Evolutionary conservation across 352 stramenopile genomes (phyloP).

Genomic region (Elongisporangium prolatum): DNA sequence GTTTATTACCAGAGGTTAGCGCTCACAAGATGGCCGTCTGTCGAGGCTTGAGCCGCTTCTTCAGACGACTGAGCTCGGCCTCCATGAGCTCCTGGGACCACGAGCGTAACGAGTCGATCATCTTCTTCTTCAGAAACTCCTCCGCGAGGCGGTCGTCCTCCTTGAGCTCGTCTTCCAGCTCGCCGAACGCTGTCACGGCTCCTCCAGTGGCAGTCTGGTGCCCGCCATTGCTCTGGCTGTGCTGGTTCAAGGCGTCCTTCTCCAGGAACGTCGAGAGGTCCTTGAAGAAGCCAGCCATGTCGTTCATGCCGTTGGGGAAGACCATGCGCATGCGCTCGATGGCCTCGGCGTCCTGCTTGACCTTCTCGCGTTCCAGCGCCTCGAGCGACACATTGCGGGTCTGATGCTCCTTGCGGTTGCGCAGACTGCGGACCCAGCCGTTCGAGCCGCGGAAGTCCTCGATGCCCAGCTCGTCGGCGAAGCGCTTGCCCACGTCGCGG

Average conservation of each 20-base stretch:
- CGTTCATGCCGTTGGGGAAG: slow-evolving; percentile 69
- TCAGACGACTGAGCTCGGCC: slow-evolving; percentile 58
- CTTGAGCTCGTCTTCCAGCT: slow-evolving; percentile 32
- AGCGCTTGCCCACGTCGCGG: slow-evolving; percentile 66
- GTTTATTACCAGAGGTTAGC: slow-evolving; percentile 10
- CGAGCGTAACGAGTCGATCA: slow-evolving; percentile 57
- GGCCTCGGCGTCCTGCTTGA: slow-evolving; percentile 69
- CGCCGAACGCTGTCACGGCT: slow-evolving; percentile 21
- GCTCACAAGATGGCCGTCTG: slow-evolving; percentile 50
- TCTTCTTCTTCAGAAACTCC: slow-evolving; percentile 71
- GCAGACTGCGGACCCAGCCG: slow-evolving; percentile 72
- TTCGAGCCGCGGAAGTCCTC: slow-evolving; percentile 76
- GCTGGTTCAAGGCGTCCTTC: slow-evolving; percentile 27
- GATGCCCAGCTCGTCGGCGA: slow-evolving; percentile 69
- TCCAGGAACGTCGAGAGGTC: slow-evolving; percentile 70
- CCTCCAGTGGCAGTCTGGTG: not conserved
- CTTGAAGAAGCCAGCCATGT: slow-evolving; percentile 72
- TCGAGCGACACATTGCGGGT: slow-evolving; percentile 48
- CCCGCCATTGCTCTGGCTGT: slow-evolving; percentile 10
- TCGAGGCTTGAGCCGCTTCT: slow-evolving; percentile 61
- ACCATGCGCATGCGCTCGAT: slow-evolving; percentile 66
- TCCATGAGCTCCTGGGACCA: slow-evolving; percentile 77
- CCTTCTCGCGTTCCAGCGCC: slow-evolving; percentile 45
- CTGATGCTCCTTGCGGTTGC: slow-evolving; percentile 73
- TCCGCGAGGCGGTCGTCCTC: slow-evolving; percentile 36